These are phyloP conservation scores for Boechera divaricarpa DNA, from an alignment of 345 rosid genomes.

Conservation along the genomic window DNA sequence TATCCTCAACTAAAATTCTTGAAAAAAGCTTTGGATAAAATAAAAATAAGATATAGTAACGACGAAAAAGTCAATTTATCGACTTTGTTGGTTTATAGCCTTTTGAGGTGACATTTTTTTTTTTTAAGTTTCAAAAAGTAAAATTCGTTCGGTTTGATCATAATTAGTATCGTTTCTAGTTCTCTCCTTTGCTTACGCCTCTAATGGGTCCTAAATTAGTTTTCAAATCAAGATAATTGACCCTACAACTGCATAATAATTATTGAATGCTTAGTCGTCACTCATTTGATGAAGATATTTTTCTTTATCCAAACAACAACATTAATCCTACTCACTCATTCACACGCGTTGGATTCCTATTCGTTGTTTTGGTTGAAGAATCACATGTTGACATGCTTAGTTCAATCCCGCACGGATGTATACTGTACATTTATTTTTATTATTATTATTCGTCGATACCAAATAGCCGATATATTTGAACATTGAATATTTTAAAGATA, in stretches of 20 bases:
- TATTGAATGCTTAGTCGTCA: constrained; percentile 32
- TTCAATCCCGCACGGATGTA: constrained; percentile 17
- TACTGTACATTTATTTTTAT: not conserved
- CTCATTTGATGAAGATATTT: constrained; percentile 9
- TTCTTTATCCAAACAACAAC: constrained; percentile 13
- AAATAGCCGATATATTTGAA: constrained; percentile 6
- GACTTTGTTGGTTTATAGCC: constrained; percentile 25
- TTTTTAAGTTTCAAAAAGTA: not conserved
- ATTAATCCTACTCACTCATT: constrained; percentile 6
- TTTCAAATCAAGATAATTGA: constrained; percentile 37
- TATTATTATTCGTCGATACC: not conserved
- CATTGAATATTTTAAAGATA: not conserved
- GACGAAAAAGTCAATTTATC: constrained; percentile 33
- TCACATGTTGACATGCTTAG: constrained; percentile 28
- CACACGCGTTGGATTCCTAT: constrained; percentile 22
- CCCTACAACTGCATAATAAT: constrained; percentile 33
- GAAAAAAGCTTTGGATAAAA: constrained; percentile 9
- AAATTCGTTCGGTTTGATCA: constrained; percentile 12
- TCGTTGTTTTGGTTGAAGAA: constrained; percentile 19
- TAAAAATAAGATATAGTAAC: constrained; percentile 12
- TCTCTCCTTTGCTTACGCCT: constrained; percentile 34
- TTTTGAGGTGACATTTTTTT: constrained; percentile 29
- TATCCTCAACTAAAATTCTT: constrained; percentile 32
- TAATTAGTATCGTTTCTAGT: not conserved
- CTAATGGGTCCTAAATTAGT: constrained; percentile 10